phyloP scores from a whole-genome alignment of 2,329 filamentous ascomycete species.

The Neurospora sp. region DNA sequence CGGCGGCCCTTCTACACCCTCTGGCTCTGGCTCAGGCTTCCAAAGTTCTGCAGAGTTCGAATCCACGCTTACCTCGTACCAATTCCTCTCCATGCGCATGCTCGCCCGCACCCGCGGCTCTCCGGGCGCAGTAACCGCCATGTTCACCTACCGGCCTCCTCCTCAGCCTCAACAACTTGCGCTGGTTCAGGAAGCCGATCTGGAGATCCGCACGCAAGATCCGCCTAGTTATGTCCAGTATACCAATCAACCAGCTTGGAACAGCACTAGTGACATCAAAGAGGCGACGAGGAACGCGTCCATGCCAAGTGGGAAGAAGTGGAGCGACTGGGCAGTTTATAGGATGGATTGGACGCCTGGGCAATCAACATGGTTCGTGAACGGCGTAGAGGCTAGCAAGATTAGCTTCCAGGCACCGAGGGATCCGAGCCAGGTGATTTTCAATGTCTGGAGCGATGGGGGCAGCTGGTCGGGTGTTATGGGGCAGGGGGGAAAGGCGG shows the following conservation, averaged over 20 bases:
- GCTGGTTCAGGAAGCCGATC: slow-evolving; percentile 19
- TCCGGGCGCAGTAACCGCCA: slow-evolving; percentile 24
- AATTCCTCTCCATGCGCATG: slow-evolving; percentile 24
- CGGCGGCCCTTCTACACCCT: slow-evolving; percentile 11
- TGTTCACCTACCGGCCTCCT: slow-evolving; percentile 25
- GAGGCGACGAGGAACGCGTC: slow-evolving; percentile 30
- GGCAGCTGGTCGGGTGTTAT: slow-evolving; percentile 41
- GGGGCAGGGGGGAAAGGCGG: slow-evolving; percentile 28
- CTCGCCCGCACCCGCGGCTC: slow-evolving; percentile 22
- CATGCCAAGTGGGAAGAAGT: slow-evolving; percentile 25
- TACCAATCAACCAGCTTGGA: slow-evolving; percentile 41
- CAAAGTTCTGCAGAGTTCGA: slow-evolving; percentile 23
- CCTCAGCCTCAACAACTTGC: slow-evolving; percentile 10
- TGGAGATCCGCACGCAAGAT: slow-evolving; percentile 31
- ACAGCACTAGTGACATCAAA: slow-evolving; percentile 29
- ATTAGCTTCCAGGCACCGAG: slow-evolving; percentile 39
- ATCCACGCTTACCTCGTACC: slow-evolving; percentile 19
- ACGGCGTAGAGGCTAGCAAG: slow-evolving; percentile 31
- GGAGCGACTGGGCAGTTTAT: slow-evolving; percentile 40
- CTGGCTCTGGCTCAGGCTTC: slow-evolving; percentile 12
- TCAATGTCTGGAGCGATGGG: slow-evolving; percentile 44
- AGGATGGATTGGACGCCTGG: slow-evolving; percentile 41
- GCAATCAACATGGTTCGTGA: slow-evolving; percentile 37
- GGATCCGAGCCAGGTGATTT: slow-evolving; percentile 33
- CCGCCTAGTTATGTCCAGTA: slow-evolving; percentile 29